A percentile compares a stretch with the other conserved stretches of the same genome.
phyloP scores from a whole-genome alignment of 2,329 filamentous ascomycete genomes.

The Leptographium galeiforme region DNA sequence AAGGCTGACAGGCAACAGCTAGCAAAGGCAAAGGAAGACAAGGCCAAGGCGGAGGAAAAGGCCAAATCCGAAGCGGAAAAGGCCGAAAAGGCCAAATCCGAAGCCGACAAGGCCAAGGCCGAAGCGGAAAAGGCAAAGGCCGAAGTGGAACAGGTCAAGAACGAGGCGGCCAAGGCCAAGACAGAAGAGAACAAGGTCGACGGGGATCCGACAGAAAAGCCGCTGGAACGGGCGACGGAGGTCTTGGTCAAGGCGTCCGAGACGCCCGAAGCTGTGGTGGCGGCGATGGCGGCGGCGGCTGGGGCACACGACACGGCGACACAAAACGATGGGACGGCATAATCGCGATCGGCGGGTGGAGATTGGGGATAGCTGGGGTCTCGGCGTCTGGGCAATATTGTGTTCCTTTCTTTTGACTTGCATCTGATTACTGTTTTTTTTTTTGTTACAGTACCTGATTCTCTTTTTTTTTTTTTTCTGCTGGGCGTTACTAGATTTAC shows the following conservation, averaged over 20 bases:
- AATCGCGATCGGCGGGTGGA: no score
- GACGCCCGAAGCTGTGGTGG: neutral
- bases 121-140: conserved; percentile 7
- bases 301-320: no score
- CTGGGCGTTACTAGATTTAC: no score
- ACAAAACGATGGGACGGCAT: no score
- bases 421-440: no score
- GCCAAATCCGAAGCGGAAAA: neutral
- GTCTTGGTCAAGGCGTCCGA: neutral
- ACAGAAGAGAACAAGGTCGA: neutral
- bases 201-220: neutral
- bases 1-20: neutral
- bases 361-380: no score
- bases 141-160: neutral
- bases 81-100: neutral
- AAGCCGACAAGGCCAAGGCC: conserved; percentile 6
- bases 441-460: no score
- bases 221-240: neutral
- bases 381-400: no score
- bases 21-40: neutral
- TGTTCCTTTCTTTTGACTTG: no score
- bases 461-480: no score
- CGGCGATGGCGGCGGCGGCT: no score
- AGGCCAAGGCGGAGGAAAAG: conserved; percentile 2
- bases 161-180: neutral